Evolutionary conservation across 768 basidiomycete species (phyloP).

Genomic region (Astraeus odoratus): DNA sequence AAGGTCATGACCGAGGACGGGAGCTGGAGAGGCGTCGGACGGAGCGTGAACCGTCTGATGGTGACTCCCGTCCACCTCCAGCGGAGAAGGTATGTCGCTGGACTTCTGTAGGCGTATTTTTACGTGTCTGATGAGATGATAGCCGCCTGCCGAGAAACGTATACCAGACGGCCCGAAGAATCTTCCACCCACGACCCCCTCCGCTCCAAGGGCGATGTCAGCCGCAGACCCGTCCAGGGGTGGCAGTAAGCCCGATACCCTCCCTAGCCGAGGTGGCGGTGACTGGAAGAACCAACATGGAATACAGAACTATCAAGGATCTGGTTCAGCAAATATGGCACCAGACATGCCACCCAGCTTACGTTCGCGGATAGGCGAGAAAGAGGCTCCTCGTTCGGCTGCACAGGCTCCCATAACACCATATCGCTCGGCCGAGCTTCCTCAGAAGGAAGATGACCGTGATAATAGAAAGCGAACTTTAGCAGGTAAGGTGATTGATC

Average conservation of each 20-base stretch:
- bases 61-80: constrained; percentile 38
- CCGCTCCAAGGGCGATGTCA: constrained; percentile 68
- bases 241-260: constrained; percentile 33
- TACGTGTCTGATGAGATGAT: constrained; percentile 5
- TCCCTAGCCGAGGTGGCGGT: constrained; percentile 35
- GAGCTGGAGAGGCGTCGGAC: constrained; percentile 63
- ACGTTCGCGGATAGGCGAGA: constrained; percentile 56
- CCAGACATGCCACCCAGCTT: constrained; percentile 32
- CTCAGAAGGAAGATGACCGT: constrained; percentile 55
- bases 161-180: constrained; percentile 48
- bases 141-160: constrained; percentile 48
- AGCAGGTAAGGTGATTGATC: constrained; percentile 46
- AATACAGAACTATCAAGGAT: constrained; percentile 16
- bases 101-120: background rate
- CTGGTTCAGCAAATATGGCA: constrained; percentile 13
- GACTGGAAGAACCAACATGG: constrained; percentile 41
- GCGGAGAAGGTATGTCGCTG: constrained; percentile 54
- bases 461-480: constrained; percentile 63
- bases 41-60: constrained; percentile 53
- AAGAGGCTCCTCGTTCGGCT: constrained; percentile 37
- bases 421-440: constrained; percentile 37
- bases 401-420: constrained; percentile 36
- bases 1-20: constrained; percentile 56
- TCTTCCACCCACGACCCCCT: constrained; percentile 54
- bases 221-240: constrained; percentile 36